phyloP scores from a whole-genome alignment of 139 green algal species.

The Monoraphidium neglectum region DNA sequence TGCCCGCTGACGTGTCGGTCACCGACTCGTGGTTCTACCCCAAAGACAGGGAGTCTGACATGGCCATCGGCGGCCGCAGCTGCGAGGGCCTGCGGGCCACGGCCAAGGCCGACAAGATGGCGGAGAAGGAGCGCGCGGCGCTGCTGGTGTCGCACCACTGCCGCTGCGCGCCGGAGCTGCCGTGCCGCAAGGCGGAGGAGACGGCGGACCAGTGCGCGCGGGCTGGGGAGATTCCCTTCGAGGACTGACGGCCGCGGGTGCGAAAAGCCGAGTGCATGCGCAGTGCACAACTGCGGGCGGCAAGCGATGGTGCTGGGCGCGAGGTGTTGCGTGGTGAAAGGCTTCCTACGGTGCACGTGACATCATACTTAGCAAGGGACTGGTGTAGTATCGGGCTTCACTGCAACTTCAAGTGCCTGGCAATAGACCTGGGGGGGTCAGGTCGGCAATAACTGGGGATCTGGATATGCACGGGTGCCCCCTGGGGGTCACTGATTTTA shows the following conservation, averaged over 20 bases:
- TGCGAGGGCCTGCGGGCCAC: slow-evolving; percentile 14
- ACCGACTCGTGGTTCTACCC: slow-evolving; percentile 19
- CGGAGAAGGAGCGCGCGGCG: neutral
- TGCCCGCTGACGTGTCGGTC: slow-evolving; percentile 9
- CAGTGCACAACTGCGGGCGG: no score
- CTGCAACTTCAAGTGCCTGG: no score
- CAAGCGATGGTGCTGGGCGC: no score
- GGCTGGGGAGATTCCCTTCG: neutral
- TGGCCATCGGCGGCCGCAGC: slow-evolving; percentile 13
- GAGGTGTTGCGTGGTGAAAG: no score
- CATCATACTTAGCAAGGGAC: no score
- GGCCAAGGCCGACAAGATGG: slow-evolving; percentile 1
- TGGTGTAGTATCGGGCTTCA: no score
- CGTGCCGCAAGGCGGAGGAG: neutral
- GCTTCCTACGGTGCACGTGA: no score
- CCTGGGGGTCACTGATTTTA: no score
- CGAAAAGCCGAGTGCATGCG: no score
- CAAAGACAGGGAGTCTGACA: neutral
- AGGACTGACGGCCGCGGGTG: neutral
- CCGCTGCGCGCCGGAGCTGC: neutral
- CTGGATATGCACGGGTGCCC: no score
- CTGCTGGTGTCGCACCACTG: slow-evolving; percentile 20
- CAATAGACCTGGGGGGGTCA: no score
- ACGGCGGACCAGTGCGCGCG: neutral
- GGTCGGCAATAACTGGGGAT: no score